phyloP scores from a whole-genome alignment of 164 flowering plant species.

The Vitis riparia region DNA sequence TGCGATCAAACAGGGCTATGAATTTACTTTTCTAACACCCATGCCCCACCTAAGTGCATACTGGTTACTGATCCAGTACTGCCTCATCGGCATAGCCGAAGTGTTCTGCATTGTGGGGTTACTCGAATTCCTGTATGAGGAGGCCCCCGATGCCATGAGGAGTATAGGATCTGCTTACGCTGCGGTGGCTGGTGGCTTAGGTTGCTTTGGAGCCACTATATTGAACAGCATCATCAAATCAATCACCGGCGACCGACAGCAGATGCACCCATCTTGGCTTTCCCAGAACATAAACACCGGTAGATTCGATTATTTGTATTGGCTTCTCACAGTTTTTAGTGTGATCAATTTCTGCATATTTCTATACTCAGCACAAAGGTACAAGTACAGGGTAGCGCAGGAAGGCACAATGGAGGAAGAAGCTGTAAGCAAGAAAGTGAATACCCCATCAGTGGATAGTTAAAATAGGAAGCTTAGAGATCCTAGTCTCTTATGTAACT shows the following conservation, averaged over 20 bases:
- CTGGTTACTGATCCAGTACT: slow-evolving; percentile 91
- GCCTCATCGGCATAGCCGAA: slow-evolving; percentile 92
- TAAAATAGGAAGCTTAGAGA: too few species aligned
- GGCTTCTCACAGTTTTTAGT: slow-evolving; percentile 75
- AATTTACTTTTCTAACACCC: slow-evolving; percentile 50
- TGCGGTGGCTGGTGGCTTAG: slow-evolving; percentile 91
- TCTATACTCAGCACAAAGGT: slow-evolving; percentile 53
- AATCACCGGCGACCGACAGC: slow-evolving; percentile 36
- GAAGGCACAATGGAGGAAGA: slow-evolving; percentile 8
- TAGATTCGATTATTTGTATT: slow-evolving; percentile 78
- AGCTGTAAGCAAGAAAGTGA: slow-evolving; percentile 14
- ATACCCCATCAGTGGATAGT: too few species aligned
- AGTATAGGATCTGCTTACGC: slow-evolving; percentile 95
- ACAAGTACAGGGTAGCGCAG: slow-evolving; percentile 60
- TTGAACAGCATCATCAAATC: slow-evolving; percentile 78
- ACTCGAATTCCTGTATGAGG: slow-evolving; percentile 85
- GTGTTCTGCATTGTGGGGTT: slow-evolving; percentile 94
- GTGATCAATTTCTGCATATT: slow-evolving; percentile 67
- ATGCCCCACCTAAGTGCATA: slow-evolving; percentile 83
- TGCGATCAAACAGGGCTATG: slow-evolving; percentile 73
- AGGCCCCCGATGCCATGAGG: slow-evolving; percentile 98
- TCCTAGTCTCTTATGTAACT: too few species aligned
- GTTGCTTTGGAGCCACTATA: slow-evolving; percentile 82
- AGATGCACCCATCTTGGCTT: slow-evolving; percentile 59
- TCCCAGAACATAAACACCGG: slow-evolving; percentile 88